These are phyloP conservation scores for Vigna angularis DNA, from an alignment of 306 rosid species.

Conservation along the genomic window DNA sequence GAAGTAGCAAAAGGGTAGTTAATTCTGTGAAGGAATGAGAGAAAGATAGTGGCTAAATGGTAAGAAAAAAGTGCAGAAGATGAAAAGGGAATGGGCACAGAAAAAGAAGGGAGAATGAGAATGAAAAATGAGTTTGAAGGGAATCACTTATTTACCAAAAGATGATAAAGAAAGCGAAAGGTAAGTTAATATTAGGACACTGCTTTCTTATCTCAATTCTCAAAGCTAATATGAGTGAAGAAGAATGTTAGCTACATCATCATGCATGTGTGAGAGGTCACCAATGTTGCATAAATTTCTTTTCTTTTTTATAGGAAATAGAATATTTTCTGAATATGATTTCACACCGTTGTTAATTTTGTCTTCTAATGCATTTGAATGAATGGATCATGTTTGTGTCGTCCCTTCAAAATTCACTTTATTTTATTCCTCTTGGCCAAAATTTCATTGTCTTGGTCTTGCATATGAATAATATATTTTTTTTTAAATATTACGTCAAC, in stretches of 20 bases:
- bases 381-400: neutral
- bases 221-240: neutral
- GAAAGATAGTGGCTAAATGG: neutral
- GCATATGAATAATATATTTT: neutral
- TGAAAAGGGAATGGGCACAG: no score
- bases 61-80: neutral
- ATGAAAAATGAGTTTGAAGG: slow-evolving; percentile 35
- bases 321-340: slow-evolving; percentile 42
- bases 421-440: neutral
- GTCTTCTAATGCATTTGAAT: slow-evolving; percentile 29
- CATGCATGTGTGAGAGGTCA: neutral
- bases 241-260: neutral
- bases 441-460: neutral
- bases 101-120: neutral
- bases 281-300: neutral
- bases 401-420: neutral
- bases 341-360: slow-evolving; percentile 11
- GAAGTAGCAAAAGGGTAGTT: slow-evolving; percentile 9
- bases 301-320: neutral
- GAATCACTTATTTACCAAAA: neutral
- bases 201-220: slow-evolving; percentile 44
- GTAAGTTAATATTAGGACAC: slow-evolving; percentile 43
- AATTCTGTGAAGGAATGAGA: neutral
- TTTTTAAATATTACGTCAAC: no score
- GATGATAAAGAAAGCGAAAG: slow-evolving; percentile 56